Conservation (phyloP, 306 rosid genomes). For the Vachellia collinsii region DNA sequence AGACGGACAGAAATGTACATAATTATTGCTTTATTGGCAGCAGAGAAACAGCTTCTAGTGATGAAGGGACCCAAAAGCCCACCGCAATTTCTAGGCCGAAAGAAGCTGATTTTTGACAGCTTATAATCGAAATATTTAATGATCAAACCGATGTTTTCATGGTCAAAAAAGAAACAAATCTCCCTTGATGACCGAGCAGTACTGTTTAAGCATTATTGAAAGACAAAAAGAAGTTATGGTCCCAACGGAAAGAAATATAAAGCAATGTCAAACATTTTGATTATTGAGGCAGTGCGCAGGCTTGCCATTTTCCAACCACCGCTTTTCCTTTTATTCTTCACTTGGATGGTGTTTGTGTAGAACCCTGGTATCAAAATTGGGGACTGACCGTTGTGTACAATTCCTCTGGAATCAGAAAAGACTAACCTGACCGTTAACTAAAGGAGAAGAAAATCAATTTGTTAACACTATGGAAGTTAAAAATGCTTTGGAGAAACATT, state of each 20-base stretch:
- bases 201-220: conserved; percentile 16
- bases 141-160: neutral
- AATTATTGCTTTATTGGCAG: neutral
- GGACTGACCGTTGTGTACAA: conserved; percentile 20
- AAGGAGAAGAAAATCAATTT: conserved; percentile 28
- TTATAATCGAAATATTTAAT: neutral
- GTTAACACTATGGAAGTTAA: conserved; percentile 17
- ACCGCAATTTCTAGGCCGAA: neutral
- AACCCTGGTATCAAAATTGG: conserved; percentile 10
- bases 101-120: neutral
- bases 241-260: conserved; percentile 12
- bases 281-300: conserved; percentile 25
- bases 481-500: neutral
- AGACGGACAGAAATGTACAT: neutral
- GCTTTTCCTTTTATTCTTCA: conserved; percentile 34
- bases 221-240: neutral
- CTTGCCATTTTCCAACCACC: neutral
- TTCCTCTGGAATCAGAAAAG: conserved; percentile 34
- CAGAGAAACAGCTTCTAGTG: neutral
- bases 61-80: neutral
- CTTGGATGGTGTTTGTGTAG: neutral
- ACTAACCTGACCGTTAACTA: conserved; percentile 32
- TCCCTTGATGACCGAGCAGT: neutral
- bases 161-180: neutral
- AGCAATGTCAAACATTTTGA: conserved; percentile 17